A percentile compares a stretch with the other conserved stretches of the same genome.
Evolutionary conservation across 495 filamentous ascomycete species (phyloP).

Genomic region (Astrothelium subdiscretum): DNA sequence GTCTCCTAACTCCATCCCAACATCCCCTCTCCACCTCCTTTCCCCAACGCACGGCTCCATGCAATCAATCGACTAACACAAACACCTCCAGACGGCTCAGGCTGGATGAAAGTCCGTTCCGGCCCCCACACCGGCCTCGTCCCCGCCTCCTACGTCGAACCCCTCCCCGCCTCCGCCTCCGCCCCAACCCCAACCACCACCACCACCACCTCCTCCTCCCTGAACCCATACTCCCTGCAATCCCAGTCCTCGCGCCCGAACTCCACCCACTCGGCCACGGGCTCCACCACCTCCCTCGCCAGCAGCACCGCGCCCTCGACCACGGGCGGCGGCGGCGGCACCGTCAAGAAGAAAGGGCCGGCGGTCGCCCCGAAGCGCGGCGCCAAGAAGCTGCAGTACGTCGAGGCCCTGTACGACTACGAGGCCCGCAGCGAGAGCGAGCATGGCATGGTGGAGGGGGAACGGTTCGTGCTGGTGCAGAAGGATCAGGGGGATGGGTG

Average conservation of each 20-base stretch:
- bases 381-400: conserved; percentile 90
- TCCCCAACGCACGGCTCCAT: background rate
- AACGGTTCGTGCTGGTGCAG: conserved; percentile 78
- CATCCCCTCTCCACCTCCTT: background rate
- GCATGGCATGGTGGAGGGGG: conserved; percentile 81
- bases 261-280: conserved; percentile 48
- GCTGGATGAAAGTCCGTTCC: conserved; percentile 74
- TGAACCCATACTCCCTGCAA: conserved; percentile 34
- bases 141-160: conserved; percentile 69
- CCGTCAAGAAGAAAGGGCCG: conserved; percentile 75
- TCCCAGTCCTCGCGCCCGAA: conserved; percentile 59
- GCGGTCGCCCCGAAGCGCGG: conserved; percentile 85
- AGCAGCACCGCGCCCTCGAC: conserved; percentile 17
- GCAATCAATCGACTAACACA: conserved; percentile 3
- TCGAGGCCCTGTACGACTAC: conserved; percentile 89
- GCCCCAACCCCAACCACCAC: conserved; percentile 33
- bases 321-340: conserved; percentile 2
- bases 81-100: conserved; percentile 58
- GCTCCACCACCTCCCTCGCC: conserved; percentile 21
- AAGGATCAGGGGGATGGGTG: conserved; percentile 86
- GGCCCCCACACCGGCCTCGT: conserved; percentile 69
- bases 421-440: conserved; percentile 74
- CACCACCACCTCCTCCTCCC: conserved; percentile 23
- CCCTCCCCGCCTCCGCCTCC: conserved; percentile 22
- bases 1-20: conserved; percentile 15